Percentiles rank a stretch among this genome's conserved stretches.
Conservation (phyloP, 2,329 filamentous ascomycete genomes). For the Endocalyx cinctus region DNA sequence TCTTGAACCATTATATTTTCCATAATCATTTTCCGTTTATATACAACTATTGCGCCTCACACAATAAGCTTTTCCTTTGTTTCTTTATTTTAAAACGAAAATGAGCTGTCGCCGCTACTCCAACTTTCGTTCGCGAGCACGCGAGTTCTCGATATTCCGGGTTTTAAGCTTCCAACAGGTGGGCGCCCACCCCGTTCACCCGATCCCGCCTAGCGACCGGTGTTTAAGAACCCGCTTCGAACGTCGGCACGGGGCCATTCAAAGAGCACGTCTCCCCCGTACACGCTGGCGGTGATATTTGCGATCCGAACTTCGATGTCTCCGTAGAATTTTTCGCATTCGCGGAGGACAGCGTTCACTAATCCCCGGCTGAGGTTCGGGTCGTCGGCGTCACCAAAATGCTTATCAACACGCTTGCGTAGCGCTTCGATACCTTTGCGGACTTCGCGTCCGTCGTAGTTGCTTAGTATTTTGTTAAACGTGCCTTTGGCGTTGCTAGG, state of each 20-base stretch:
- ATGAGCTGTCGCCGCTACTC: too few relatives aligned
- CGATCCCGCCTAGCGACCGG: constrained; percentile 26
- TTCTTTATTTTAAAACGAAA: too few relatives aligned
- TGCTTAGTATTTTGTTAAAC: constrained; percentile 80
- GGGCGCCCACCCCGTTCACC: constrained; percentile 15
- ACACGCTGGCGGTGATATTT: constrained; percentile 56
- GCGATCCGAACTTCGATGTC: constrained; percentile 58
- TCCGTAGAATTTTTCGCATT: constrained; percentile 60
- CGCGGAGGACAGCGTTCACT: constrained; percentile 52
- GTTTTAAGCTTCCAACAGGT: too few relatives aligned
- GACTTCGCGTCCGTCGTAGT: constrained; percentile 79
- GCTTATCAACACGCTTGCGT: constrained; percentile 90
- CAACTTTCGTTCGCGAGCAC: too few relatives aligned
- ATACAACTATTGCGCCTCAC: too few relatives aligned
- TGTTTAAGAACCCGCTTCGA: constrained; percentile 48
- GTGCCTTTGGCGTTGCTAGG: constrained; percentile 76
- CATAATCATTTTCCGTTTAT: too few relatives aligned
- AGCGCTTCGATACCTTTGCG: constrained; percentile 85
- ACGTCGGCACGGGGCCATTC: constrained; percentile 64
- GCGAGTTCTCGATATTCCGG: too few relatives aligned
- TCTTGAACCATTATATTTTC: too few relatives aligned
- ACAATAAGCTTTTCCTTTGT: too few relatives aligned
- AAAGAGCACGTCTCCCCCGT: constrained; percentile 59
- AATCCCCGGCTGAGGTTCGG: constrained; percentile 57
- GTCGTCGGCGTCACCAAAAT: constrained; percentile 88